A percentile compares a stretch with the other conserved stretches of the same genome.
Conservation (phyloP, 1,284 basidiomycete genomes). For the Cryptococcus amylolentus region DNA sequence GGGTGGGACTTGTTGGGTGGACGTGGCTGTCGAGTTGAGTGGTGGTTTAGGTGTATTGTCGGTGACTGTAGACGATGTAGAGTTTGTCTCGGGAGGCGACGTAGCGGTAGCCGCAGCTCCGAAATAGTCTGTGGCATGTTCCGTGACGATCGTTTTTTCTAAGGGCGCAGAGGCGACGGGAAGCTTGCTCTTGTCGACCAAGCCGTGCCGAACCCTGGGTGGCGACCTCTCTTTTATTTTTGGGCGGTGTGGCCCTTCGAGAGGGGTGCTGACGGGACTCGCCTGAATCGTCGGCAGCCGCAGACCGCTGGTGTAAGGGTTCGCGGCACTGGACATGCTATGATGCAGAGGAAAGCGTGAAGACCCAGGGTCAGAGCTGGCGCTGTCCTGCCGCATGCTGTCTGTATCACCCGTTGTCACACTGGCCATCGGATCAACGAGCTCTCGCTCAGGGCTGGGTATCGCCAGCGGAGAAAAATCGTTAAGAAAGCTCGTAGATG, state of each 20-base stretch:
- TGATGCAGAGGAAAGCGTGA: constrained; percentile 27
- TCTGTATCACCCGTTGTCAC: constrained; percentile 53
- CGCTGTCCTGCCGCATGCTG: constrained; percentile 16
- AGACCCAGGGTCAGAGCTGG: constrained; percentile 36
- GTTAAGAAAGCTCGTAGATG: constrained; percentile 47
- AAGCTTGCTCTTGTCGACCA: constrained; percentile 19
- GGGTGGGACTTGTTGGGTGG: constrained; percentile 36
- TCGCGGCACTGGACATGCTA: constrained; percentile 28
- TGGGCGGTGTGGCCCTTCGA: constrained; percentile 21
- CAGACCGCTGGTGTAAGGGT: constrained; percentile 4
- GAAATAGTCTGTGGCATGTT: constrained; percentile 35
- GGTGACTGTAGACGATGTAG: constrained; percentile 30
- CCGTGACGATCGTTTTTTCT: constrained; percentile 25
- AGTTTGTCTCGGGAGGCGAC: constrained; percentile 4
- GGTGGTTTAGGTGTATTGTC: constrained; percentile 13
- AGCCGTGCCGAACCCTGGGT: constrained; percentile 10
- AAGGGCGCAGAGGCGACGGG: constrained; percentile 44
- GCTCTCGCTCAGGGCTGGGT: constrained; percentile 80
- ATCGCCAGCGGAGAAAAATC: constrained; percentile 63
- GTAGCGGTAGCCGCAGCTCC: constrained; percentile 18
- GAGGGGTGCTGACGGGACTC: constrained; percentile 40
- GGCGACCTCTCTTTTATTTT: constrained; percentile 7
- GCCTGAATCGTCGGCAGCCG: constrained; percentile 40
- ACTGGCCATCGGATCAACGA: constrained; percentile 70
- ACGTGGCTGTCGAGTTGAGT: not conserved